Evolutionary conservation across 192 early-diverging fungal genomes (phyloP), one percentile per base, ranked within the genome.

Genomic region (Glomus cerebriforme): DNA sequence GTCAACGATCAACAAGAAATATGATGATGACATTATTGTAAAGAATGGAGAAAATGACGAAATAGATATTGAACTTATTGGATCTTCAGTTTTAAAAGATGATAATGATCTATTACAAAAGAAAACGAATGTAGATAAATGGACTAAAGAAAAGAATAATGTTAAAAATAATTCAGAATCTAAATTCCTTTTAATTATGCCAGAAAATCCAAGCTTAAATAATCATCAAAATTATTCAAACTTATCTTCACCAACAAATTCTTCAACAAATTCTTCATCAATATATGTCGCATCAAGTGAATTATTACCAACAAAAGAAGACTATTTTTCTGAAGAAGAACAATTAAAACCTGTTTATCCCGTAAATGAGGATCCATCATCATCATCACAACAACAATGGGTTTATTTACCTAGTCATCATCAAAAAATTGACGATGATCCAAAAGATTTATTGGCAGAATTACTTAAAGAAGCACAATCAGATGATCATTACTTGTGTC

Each of bases 391-490:
- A 58, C n/a, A 31, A 8, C 54, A 75, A 75, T 75, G 73, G 73
- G 54, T 75, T 59, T 27, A 75, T 35, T 34, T 75, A 34, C 39
- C 34, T 19, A 27, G 54, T 17, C 73, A 75, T 59, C 10, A 34
- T 73, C 31, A 39, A 34, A 54, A 54, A 54, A 17, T 22, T 54
- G 31, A 31, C 34, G 64, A 66, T n/a, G 66, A 68, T 12, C 39
- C 66, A 17, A 54, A 22, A 54, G 66, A 68, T 35, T 24, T 29
- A 8, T 68, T 68, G n/a, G 34, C 66, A 1, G 66, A 68, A 68
- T 37, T 68, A 68, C 66, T 68, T 26, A 68, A 37, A 32, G 73
- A 75, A 60, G 73, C 73, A 37, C 73, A 75, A 58, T 5, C 31
- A 35, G 73, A 75, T 12, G 34, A 68, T 68, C 66, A 34, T 39